A percentile compares a stretch with the other conserved stretches of the same genome.
phyloP scores from a whole-genome alignment of 2,329 filamentous ascomycete genomes.

The Blumeria hordei region DNA sequence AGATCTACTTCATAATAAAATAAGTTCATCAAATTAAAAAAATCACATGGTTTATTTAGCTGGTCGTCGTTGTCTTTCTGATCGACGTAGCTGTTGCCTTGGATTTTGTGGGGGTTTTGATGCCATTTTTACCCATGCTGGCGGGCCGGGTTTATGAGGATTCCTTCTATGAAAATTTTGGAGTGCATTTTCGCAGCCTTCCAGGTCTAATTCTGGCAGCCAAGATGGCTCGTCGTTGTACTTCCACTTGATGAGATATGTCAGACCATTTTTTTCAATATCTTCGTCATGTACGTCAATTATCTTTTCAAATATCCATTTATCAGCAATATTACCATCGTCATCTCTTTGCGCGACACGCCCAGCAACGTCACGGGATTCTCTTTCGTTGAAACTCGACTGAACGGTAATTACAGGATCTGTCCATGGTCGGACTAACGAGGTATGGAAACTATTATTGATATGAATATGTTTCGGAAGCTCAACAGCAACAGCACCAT shows the following conservation, averaged over 20 bases:
- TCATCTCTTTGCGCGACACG: not conserved
- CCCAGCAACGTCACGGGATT: not conserved
- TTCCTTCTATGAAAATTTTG: not conserved
- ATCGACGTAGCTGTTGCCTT: not conserved
- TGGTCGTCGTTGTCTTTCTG: not conserved
- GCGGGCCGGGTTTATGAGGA: not conserved
- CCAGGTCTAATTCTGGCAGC: not conserved
- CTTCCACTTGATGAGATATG: not conserved
- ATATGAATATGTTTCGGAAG: not conserved
- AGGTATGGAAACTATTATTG: not conserved
- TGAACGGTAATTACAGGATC: not conserved
- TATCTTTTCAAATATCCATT: constrained; percentile 4
- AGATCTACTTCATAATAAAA: too few species aligned
- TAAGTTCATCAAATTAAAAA: too few species aligned
- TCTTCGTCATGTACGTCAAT: constrained; percentile 36
- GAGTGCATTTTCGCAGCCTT: not conserved
- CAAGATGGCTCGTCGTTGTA: not conserved
- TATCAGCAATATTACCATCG: constrained; percentile 1
- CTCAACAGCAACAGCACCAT: not conserved
- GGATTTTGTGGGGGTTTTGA: not conserved
- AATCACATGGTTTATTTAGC: too few species aligned
- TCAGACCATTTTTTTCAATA: not conserved
- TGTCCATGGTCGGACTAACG: not conserved
- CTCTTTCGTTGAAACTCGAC: not conserved
- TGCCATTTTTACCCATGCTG: not conserved